A percentile compares a stretch with the other conserved stretches of the same genome.
Conservation (phyloP, 1,284 basidiomycete genomes). For the Vanrija sp. region DNA sequence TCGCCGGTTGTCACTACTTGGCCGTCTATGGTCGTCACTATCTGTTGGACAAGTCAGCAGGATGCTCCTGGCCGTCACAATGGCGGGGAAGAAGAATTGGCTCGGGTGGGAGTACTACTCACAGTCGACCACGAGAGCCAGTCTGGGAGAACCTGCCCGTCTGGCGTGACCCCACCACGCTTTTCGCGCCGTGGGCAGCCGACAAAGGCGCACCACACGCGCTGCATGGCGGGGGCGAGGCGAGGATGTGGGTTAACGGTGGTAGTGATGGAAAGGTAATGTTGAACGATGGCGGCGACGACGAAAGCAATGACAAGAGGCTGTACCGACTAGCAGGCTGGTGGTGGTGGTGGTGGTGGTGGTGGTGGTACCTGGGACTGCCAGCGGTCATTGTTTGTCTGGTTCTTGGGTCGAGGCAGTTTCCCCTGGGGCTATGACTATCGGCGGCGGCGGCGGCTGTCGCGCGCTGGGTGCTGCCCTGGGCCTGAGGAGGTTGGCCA, state of each 20-base stretch:
- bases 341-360: not conserved
- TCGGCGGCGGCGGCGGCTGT: too few species aligned
- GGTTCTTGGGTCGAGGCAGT: not conserved
- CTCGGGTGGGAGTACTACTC: not conserved
- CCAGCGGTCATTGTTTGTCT: not conserved
- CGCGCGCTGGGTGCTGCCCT: too few species aligned
- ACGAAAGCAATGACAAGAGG: not conserved
- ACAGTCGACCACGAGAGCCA: constrained; percentile 27
- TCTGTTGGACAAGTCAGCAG: constrained; percentile 6
- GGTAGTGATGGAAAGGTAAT: too few species aligned
- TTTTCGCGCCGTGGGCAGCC: constrained; percentile 8
- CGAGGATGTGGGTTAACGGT: not conserved
- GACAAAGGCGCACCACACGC: constrained; percentile 16
- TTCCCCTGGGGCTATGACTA: not conserved
- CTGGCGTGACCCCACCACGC: constrained; percentile 14
- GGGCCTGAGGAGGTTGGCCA: too few species aligned
- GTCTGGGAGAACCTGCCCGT: constrained; percentile 26
- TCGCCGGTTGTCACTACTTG: constrained; percentile 18
- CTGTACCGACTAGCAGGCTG: not conserved
- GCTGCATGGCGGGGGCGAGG: constrained; percentile 1
- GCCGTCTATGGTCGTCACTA: constrained; percentile 19
- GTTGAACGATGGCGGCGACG: too few species aligned
- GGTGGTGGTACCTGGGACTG: too few species aligned
- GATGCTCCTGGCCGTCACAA: not conserved
- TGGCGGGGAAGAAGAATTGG: not conserved